Evolutionary conservation across 208 protist genomes (phyloP), one percentile per base, ranked within the genome.

Genomic region (Crithidia fasciculata): DNA sequence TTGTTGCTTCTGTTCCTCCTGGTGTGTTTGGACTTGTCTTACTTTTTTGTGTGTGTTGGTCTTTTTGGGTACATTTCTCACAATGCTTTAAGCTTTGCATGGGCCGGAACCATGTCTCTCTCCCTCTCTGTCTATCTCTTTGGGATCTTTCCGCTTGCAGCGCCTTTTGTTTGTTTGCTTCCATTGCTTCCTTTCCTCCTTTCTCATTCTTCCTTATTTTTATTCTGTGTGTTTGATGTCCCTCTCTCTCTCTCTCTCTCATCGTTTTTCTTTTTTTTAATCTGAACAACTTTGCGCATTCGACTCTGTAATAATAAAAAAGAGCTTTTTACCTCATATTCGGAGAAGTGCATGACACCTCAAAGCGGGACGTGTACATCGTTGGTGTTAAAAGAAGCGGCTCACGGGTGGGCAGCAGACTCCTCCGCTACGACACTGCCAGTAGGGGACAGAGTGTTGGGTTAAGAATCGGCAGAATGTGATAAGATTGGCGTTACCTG

Each of bases 111-210:
- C 7, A 40, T n/a, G 40, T 44, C 37, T 41, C 8, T 60, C 10
- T n/a, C n/a, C n/a, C n/a, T n/a, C n/a, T 5, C 44, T 60, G 37
- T 28, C 7, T 39, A 2, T 9, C 13, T 8, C 40, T 40, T n/a
- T 15, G 4, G 8, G 12, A 61, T 55, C 49, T 36, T 44, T 61
- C 50, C 41, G 40, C 57, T 41, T 47, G 6, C 37, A 45, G 2
- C 58, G n/a, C n/a, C n/a, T 15, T 41, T 10, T 15, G n/a, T n/a
- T 47, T 13, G 63, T 47, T 50, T 37, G 9, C 45, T 60, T 13
- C 16, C 15, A n/a, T n/a, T n/a, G n/a, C n/a, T 65, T 74, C 57
- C 9, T 55, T 40, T 49, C 12, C n/a, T 72, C 13, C 49, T 74
- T 50, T 66, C 19, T 57, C 4, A 68, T 18, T 52, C 44, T 67